Conservation (phyloP, 192 early-diverging fungal genomes). For the Rhizoclosmatium sp. region DNA sequence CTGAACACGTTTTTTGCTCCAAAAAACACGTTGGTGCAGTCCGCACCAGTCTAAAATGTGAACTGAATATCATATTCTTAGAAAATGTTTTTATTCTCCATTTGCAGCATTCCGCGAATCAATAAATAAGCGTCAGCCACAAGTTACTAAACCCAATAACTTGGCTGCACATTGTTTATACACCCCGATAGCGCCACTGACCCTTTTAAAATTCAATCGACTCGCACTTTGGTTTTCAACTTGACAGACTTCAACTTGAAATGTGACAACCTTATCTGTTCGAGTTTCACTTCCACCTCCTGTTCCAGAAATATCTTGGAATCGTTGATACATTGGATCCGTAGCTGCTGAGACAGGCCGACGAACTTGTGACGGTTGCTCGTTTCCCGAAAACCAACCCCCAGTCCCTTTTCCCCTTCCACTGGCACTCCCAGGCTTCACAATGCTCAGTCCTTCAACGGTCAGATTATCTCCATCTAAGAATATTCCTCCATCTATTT, state of each 20-base stretch:
- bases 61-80: no score
- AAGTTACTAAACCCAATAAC: not conserved
- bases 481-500: not conserved
- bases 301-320: not conserved
- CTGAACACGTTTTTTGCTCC: no score
- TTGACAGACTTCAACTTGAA: slow-evolving; percentile 17
- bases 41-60: no score
- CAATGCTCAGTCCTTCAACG: not conserved
- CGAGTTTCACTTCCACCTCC: not conserved
- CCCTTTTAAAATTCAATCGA: not conserved
- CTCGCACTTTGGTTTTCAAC: not conserved
- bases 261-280: not conserved
- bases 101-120: no score
- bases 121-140: no score
- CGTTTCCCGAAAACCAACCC: slow-evolving; percentile 9
- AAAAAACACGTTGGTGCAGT: no score
- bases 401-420: not conserved
- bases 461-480: not conserved
- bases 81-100: no score
- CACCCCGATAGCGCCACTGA: not conserved
- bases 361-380: not conserved
- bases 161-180: not conserved
- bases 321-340: not conserved
- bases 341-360: not conserved
- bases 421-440: not conserved